These are phyloP conservation scores for Hansenula anomala DNA, from an alignment of 1,139 yeast genomes.

Conservation along the genomic window DNA sequence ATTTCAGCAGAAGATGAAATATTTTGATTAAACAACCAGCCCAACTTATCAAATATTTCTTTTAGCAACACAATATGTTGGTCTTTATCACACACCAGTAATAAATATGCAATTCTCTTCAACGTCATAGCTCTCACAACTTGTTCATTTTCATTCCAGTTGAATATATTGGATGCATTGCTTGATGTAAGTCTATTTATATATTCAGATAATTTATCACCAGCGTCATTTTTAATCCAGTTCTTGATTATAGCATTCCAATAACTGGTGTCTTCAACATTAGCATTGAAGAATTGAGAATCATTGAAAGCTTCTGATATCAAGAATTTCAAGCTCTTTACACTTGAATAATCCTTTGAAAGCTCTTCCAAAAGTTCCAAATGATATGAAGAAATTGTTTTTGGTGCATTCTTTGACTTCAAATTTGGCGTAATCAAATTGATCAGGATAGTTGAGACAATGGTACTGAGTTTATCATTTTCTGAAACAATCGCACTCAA, in stretches of 20 bases:
- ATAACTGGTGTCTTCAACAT: conserved; percentile 22
- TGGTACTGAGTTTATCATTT: conserved; percentile 41
- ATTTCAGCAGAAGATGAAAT: conserved; percentile 30
- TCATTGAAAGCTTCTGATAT: conserved; percentile 52
- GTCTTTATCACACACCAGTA: conserved; percentile 50
- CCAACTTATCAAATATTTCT: conserved; percentile 47
- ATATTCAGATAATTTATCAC: conserved; percentile 53
- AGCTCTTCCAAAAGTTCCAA: conserved; percentile 35
- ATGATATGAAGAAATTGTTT: conserved; percentile 30
- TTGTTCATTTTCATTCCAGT: conserved; percentile 75
- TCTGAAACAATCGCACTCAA: conserved; percentile 45
- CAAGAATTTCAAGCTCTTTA: conserved; percentile 47
- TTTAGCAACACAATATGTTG: conserved; percentile 32
- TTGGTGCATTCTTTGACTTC: conserved; percentile 34
- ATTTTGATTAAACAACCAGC: conserved; percentile 33
- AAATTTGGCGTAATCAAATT: conserved; percentile 41
- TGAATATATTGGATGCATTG: conserved; percentile 38
- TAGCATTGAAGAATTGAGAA: conserved; percentile 35
- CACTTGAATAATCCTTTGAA: conserved; percentile 32
- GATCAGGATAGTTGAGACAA: conserved; percentile 40
- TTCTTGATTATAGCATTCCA: conserved; percentile 50
- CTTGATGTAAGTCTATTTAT: conserved; percentile 48
- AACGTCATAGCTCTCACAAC: conserved; percentile 44
- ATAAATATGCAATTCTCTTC: conserved; percentile 56
- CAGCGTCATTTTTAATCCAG: conserved; percentile 55